Base-by-base conservation (phyloP, 345 rosid genomes). In the sweet orange (Citrus sinensis) region DNA sequence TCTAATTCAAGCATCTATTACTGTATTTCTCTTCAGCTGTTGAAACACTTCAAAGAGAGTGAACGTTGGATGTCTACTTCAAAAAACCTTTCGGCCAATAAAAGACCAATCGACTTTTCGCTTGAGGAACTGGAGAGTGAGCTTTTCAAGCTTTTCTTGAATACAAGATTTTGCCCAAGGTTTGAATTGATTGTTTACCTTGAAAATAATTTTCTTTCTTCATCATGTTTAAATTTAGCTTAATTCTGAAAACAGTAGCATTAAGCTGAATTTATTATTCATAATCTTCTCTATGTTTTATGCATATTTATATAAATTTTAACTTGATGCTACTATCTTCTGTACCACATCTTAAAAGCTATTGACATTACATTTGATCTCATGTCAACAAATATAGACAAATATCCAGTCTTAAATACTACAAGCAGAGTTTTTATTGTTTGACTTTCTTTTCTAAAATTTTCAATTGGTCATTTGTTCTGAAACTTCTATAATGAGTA, bases 151-250 rank as follows among this genome's bases (percentile, higher is more conserved):
- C 79, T 83, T 67, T 91, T 89, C 88, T 83, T 91, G 86, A 79
- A 54, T 6, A 77, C 83, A 35, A 84, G 95, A 78, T 93, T 95
- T 84, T 39, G 70, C 40, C 86, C 91, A 71, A 86, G 92, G 98
- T 95, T 82, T 77, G 65, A 39, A 32, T 79, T 76, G 76, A 73
- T 34, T 80, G 34, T 70, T 20, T 75, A 24, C 62, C 64, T 46
- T 63, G 34, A 8, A 37, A 60, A 24, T 19, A 25, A 54, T 64
- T 60, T 67, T 46, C 55, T 66, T 55, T 17, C 34, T 24, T 42
- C 4, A 24, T 37, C 35, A 30, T 63, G 49, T 20, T 77, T 35
- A 27, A 67, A 39, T 35, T 77, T 27, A 25, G 42, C 58, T 24
- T 58, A 37, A 68, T 56, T 14, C 74, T 1, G 22, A 51, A 51